Conservation (phyloP, 2,329 filamentous ascomycete genomes). For the Apiospora koreana region DNA sequence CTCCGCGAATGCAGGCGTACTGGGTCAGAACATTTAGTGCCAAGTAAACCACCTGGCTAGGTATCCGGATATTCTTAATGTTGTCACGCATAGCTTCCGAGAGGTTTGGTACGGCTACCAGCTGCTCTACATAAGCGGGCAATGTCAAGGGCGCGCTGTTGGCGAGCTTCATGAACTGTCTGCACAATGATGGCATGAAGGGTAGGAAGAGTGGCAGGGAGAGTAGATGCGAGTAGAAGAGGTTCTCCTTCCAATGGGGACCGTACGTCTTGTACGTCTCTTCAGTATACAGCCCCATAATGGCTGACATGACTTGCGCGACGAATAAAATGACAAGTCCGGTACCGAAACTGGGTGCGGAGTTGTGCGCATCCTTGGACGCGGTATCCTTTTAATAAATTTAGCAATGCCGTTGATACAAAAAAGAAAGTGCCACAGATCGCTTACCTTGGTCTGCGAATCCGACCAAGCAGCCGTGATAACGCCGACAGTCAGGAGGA, state of each 20-base stretch:
- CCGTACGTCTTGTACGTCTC: constrained; percentile 84
- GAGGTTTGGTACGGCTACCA: constrained; percentile 34
- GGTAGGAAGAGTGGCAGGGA: constrained; percentile 77
- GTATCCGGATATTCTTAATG: constrained; percentile 47
- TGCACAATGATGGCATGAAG: constrained; percentile 64
- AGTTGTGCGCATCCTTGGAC: constrained; percentile 25
- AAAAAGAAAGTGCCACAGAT: neutral
- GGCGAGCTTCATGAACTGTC: constrained; percentile 65
- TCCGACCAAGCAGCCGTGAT: constrained; percentile 89
- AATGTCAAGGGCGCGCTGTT: constrained; percentile 62
- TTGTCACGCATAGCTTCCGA: constrained; percentile 39
- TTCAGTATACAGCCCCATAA: constrained; percentile 95
- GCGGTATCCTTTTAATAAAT: neutral
- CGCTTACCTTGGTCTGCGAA: constrained; percentile 72
- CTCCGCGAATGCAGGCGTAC: constrained; percentile 91
- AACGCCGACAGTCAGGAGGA: constrained; percentile 82
- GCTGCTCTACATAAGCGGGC: constrained; percentile 33
- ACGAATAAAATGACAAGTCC: constrained; percentile 83
- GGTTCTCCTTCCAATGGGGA: constrained; percentile 89
- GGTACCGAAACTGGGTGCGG: constrained; percentile 52
- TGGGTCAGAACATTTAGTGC: constrained; percentile 83
- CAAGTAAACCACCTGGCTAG: constrained; percentile 72
- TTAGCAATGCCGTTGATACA: neutral
- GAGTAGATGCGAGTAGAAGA: constrained; percentile 87
- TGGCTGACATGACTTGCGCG: constrained; percentile 86